phyloP scores from a whole-genome alignment of 805 yeast species.

The Ogataea salicorniae region DNA sequence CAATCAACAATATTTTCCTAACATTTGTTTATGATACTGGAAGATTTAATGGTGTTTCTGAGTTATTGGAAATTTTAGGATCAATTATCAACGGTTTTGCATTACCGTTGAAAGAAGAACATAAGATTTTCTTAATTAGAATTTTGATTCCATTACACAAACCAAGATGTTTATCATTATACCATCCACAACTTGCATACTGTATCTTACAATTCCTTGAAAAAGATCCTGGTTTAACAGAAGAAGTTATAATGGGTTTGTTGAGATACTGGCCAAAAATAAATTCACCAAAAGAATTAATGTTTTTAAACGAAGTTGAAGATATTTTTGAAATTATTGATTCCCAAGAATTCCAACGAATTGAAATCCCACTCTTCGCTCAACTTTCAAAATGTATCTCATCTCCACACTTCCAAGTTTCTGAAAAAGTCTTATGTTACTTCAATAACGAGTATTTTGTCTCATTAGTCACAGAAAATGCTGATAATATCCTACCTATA shows the following conservation, averaged over 20 bases:
- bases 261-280: conserved; percentile 95
- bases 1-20: conserved; percentile 86
- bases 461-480: conserved; percentile 84
- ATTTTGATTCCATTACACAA: conserved; percentile 91
- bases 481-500: conserved; percentile 88
- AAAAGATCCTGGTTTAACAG: conserved; percentile 87
- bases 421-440: conserved; percentile 88
- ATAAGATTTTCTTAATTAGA: conserved; percentile 80
- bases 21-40: conserved; percentile 95
- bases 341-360: conserved; percentile 84
- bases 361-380: conserved; percentile 88
- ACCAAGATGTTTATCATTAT: conserved; percentile 78
- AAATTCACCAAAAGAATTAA: conserved; percentile 89
- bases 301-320: conserved; percentile 93
- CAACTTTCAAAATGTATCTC: conserved; percentile 92
- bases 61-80: conserved; percentile 89
- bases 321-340: conserved; percentile 96
- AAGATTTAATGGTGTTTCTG: conserved; percentile 93
- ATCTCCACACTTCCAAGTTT: conserved; percentile 94
- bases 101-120: conserved; percentile 93
- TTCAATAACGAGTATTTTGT: conserved; percentile 95
- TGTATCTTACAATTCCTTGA: conserved; percentile 96
- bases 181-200: conserved; percentile 95
- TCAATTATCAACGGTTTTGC: conserved; percentile 98
- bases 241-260: conserved; percentile 93